Evolutionary conservation across 352 stramenopile genomes (phyloP).

Genomic region (Phytopythium oedochilum): DNA sequence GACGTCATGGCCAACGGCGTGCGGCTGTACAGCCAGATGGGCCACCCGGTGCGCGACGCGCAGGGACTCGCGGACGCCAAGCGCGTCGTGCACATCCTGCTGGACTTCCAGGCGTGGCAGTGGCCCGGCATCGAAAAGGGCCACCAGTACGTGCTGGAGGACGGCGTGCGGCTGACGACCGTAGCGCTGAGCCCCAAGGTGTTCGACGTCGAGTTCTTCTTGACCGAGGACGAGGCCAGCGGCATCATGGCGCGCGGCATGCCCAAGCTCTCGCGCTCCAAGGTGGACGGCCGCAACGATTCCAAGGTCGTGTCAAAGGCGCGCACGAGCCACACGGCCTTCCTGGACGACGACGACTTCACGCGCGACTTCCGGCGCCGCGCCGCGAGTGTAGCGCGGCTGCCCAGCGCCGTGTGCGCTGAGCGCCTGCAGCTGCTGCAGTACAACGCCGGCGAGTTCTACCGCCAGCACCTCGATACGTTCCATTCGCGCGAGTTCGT

Average conservation of each 20-base stretch:
- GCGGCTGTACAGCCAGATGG: conserved; percentile 70
- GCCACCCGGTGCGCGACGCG: conserved; percentile 40
- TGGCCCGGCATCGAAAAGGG: conserved; percentile 75
- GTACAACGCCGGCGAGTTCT: conserved; percentile 77
- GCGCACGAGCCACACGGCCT: conserved; percentile 80
- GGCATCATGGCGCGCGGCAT: conserved; percentile 48
- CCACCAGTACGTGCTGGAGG: conserved; percentile 64
- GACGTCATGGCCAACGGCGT: conserved; percentile 68
- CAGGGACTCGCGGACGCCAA: conserved; percentile 38
- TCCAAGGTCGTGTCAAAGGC: conserved; percentile 54
- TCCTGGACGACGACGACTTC: conserved; percentile 58
- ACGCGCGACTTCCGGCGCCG: conserved; percentile 69
- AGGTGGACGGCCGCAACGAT: conserved; percentile 61
- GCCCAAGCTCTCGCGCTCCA: conserved; percentile 52
- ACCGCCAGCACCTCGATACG: conserved; percentile 76
- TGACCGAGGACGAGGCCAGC: conserved; percentile 53
- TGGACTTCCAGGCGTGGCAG: conserved; percentile 81
- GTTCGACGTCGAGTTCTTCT: conserved; percentile 64
- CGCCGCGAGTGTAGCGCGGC: conserved; percentile 49
- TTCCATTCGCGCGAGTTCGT: conserved; percentile 74
- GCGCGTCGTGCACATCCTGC: conserved; percentile 62
- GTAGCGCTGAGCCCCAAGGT: conserved; percentile 69
- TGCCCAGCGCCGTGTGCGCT: conserved; percentile 61
- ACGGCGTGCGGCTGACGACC: conserved; percentile 66
- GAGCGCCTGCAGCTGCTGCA: conserved; percentile 76